These are phyloP conservation scores for Straminergon stramineum DNA, from an alignment of 225 moss, liverwort and hornwort species.

Conservation along the genomic window DNA sequence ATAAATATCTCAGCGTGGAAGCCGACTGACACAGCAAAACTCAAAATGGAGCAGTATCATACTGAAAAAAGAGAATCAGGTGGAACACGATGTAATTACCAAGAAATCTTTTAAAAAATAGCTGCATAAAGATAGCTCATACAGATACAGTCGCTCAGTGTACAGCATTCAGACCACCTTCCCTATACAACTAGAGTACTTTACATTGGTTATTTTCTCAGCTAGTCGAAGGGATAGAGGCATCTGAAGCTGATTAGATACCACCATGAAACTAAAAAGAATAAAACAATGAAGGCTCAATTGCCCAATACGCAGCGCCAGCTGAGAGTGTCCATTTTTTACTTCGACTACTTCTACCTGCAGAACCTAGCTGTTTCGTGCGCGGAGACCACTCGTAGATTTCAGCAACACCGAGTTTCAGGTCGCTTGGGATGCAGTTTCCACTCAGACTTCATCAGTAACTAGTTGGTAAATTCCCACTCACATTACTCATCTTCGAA, in stretches of 20 bases:
- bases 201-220: background rate
- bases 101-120: background rate
- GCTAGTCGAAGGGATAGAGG: background rate
- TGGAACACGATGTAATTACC: background rate
- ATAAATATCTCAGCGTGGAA: background rate
- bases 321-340: background rate
- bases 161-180: background rate
- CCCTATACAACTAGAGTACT: background rate
- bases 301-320: background rate
- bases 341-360: background rate
- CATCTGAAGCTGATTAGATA: background rate
- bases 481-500: constrained; percentile 22
- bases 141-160: background rate
- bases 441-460: background rate
- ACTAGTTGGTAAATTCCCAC: background rate
- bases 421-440: background rate
- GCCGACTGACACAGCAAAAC: background rate
- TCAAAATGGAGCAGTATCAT: background rate
- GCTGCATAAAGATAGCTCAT: background rate
- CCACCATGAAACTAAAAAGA: background rate
- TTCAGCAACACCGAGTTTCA: background rate
- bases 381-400: background rate
- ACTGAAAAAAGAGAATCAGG: background rate
- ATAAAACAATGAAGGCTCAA: background rate
- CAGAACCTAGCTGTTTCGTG: background rate